These are phyloP conservation scores for Stagonosporopsis tanaceti DNA, from an alignment of 2,329 filamentous ascomycete species.

Conservation along the genomic window DNA sequence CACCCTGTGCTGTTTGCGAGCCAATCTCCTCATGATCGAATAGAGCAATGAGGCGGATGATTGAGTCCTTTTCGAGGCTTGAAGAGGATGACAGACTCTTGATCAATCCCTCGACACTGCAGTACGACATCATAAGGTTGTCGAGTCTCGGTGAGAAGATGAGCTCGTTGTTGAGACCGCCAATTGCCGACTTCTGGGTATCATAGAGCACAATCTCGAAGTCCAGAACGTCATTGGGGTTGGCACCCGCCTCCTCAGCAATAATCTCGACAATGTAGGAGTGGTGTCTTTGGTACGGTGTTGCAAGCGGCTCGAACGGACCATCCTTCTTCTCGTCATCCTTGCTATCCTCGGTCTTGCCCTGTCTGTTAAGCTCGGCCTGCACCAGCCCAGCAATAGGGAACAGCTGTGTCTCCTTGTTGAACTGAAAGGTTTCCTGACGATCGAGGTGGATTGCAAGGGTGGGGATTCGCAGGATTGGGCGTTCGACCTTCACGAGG, in stretches of 20 bases:
- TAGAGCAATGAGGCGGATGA: conserved; percentile 89
- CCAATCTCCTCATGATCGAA: conserved; percentile 99
- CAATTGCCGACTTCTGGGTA: conserved; percentile 87
- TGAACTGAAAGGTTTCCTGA: conserved; percentile 85
- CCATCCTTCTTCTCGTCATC: conserved; percentile 52
- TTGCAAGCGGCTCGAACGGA: conserved; percentile 76
- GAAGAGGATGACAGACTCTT: conserved; percentile 71
- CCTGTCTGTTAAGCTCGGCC: conserved; percentile 84
- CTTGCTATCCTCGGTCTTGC: conserved; percentile 60
- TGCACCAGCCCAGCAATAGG: conserved; percentile 89
- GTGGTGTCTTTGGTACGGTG: conserved; percentile 84
- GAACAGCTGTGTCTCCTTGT: conserved; percentile 96
- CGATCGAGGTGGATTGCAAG: conserved; percentile 94
- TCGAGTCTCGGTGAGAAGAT: conserved; percentile 96
- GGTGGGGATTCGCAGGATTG: conserved; percentile 90
- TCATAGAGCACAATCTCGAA: conserved; percentile 98
- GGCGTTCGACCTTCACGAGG: conserved; percentile 88
- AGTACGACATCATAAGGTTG: conserved; percentile 97
- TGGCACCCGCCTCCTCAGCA: conserved; percentile 77
- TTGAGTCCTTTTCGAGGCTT: conserved; percentile 76
- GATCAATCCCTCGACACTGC: conserved; percentile 84
- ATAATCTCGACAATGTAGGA: conserved; percentile 85
- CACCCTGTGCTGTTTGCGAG: conserved; percentile 89
- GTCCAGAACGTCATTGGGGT: conserved; percentile 78
- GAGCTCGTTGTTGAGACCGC: conserved; percentile 90